Conservation (phyloP, 371 early-diverging fungal species). For the Smittium culicis region DNA sequence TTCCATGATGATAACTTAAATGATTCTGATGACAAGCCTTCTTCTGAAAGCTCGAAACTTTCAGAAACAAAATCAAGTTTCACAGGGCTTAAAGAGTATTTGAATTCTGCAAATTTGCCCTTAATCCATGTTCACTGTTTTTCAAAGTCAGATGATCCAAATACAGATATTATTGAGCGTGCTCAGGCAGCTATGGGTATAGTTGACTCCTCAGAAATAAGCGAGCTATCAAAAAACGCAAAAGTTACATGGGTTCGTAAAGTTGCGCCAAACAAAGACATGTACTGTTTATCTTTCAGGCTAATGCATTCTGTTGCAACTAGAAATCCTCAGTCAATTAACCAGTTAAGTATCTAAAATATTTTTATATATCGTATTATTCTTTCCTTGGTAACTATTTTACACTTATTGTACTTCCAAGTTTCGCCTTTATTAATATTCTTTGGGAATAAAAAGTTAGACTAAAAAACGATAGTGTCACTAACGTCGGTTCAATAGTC, state of each 20-base stretch:
- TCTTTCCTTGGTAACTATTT: no score
- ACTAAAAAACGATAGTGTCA: no score
- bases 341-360: not conserved
- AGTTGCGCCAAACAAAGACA: constrained; percentile 96
- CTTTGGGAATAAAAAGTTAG: no score
- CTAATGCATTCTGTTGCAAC: constrained; percentile 46
- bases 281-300: constrained; percentile 85
- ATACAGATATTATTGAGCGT: constrained; percentile 26
- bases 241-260: constrained; percentile 65
- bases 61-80: not conserved
- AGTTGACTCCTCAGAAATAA: constrained; percentile 17
- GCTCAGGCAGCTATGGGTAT: constrained; percentile 23
- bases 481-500: no score
- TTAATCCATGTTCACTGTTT: constrained; percentile 91
- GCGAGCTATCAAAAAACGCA: constrained; percentile 12
- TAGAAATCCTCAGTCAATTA: constrained; percentile 15
- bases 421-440: no score
- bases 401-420: no score
- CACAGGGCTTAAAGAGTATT: not conserved
- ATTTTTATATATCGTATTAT: no score
- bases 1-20: constrained; percentile 35
- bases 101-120: constrained; percentile 36
- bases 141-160: constrained; percentile 55
- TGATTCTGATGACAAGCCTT: constrained; percentile 11
- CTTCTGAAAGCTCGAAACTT: not conserved